Percentiles rank a stretch among this genome's conserved stretches.
Conservation (phyloP, 257 asterid genomes). For the Solanum pennellii region DNA sequence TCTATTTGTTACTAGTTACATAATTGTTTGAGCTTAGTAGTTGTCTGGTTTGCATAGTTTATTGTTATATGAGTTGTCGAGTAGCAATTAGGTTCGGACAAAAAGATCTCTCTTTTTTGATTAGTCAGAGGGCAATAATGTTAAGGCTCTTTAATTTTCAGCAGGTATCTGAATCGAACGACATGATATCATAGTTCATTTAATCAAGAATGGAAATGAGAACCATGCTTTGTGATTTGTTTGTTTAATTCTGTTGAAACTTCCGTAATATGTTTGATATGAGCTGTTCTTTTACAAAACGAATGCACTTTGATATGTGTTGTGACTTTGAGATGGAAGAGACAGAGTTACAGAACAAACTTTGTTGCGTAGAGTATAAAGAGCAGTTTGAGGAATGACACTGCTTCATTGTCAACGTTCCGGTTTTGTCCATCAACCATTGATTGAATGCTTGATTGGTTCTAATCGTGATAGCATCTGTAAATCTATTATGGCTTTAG, state of each 20-base stretch:
- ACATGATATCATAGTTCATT: neutral
- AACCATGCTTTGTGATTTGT: neutral
- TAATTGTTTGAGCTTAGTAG: neutral
- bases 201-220: neutral
- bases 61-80: neutral
- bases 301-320: neutral
- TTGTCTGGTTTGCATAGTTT: neutral
- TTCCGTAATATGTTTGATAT: neutral
- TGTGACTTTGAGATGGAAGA: neutral
- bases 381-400: neutral
- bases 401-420: neutral
- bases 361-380: neutral
- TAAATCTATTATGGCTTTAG: neutral
- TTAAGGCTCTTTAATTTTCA: neutral
- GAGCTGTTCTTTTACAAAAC: neutral
- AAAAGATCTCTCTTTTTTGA: neutral
- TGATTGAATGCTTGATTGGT: neutral
- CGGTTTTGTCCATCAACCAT: neutral
- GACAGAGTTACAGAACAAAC: neutral
- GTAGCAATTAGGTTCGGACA: neutral
- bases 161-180: neutral
- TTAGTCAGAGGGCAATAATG: neutral
- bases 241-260: neutral
- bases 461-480: neutral
- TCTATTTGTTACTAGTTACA: neutral